phyloP scores from a whole-genome alignment of 257 asterid genomes.

The Salvia hispanica region DNA sequence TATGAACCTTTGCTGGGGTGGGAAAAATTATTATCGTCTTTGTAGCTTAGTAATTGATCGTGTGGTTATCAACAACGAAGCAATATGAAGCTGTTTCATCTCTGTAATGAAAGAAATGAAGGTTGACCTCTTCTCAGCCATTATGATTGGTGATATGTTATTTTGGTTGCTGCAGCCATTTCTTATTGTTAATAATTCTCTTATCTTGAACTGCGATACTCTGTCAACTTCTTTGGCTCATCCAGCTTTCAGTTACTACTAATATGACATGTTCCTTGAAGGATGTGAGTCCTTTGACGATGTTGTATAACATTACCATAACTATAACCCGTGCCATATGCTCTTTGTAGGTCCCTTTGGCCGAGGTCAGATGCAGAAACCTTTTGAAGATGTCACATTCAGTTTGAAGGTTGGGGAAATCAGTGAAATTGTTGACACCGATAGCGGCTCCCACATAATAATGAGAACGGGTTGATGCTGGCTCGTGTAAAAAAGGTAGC shows the following conservation, averaged over 20 bases:
- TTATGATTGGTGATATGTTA: not conserved
- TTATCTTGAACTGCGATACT: not conserved
- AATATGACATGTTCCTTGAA: not conserved
- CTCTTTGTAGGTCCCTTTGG: constrained; percentile 61
- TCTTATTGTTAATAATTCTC: not conserved
- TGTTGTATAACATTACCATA: not conserved
- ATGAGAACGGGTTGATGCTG: constrained; percentile 60
- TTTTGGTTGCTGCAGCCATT: not conserved
- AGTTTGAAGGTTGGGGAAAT: constrained; percentile 71
- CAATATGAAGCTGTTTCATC: not conserved
- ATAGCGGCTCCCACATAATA: constrained; percentile 87
- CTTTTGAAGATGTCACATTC: constrained; percentile 78
- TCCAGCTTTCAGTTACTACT: not conserved
- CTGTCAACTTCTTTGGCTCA: not conserved
- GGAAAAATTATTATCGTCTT: not conserved
- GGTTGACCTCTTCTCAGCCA: not conserved
- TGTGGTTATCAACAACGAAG: not conserved
- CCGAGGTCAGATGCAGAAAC: constrained; percentile 92
- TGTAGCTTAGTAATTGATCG: not conserved
- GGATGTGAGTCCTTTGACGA: not conserved
- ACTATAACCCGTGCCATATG: not conserved
- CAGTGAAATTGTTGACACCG: constrained; percentile 85
- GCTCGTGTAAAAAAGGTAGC: constrained; percentile 17
- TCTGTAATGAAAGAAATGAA: not conserved
- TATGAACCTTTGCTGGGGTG: not conserved